Evolutionary conservation across 73 alveolate genomes (phyloP).

Genomic region (Paramecium octaurelia): DNA sequence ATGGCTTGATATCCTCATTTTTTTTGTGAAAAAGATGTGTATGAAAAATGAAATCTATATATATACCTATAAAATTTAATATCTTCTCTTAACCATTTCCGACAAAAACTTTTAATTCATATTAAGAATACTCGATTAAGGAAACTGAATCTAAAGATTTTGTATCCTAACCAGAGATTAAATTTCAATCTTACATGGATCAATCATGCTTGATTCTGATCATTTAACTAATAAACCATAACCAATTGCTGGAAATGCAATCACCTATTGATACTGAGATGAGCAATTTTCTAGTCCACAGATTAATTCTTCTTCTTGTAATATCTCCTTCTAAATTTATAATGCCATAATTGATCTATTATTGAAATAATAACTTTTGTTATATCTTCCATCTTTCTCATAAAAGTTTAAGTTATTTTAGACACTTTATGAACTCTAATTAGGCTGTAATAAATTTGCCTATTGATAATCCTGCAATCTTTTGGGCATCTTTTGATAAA

Average conservation of each 20-base stretch:
- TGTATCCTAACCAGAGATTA: conserved; percentile 32
- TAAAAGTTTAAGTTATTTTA: background rate
- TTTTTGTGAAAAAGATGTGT: conserved; percentile 13
- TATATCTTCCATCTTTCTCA: background rate
- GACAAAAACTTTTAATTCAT: background rate
- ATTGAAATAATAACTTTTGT: too few relatives aligned
- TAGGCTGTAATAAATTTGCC: background rate
- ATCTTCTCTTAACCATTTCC: conserved; percentile 50
- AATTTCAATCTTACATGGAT: conserved; percentile 42
- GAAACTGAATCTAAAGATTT: conserved; percentile 49
- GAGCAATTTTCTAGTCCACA: background rate
- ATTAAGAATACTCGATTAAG: background rate
- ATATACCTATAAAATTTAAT: conserved; percentile 34
- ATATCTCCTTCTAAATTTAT: background rate
- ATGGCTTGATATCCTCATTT: conserved; percentile 28
- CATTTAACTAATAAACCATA: conserved; percentile 36
- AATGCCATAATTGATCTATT: conserved; percentile 3
- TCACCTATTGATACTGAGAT: background rate
- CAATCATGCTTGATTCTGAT: conserved; percentile 52
- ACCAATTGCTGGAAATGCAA: conserved; percentile 1
- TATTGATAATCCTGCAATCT: conserved; percentile 44
- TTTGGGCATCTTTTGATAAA: too few relatives aligned
- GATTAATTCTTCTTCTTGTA: background rate
- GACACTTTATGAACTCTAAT: background rate
- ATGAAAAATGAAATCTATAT: too few relatives aligned